Conservation (phyloP, 1,139 yeast genomes). For the Neolecta irregularis region DNA sequence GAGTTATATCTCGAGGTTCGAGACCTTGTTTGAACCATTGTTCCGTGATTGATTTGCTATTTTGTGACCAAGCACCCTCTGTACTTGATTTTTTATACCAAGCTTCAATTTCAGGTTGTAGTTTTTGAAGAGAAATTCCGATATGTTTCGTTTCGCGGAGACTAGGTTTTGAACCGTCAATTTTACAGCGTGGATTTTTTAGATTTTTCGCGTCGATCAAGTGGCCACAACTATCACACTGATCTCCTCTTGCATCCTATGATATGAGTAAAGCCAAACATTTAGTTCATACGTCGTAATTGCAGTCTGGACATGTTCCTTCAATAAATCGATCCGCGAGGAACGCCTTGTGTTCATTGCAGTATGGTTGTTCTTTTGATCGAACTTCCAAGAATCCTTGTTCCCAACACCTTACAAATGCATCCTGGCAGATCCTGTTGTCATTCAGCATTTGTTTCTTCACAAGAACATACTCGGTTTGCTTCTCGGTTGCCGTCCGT, state of each 20-base stretch:
- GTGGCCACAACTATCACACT: conserved; percentile 91
- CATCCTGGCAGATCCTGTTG: conserved; percentile 59
- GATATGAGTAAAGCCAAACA: not conserved
- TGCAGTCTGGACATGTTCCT: conserved; percentile 93
- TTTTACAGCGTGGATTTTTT: conserved; percentile 85
- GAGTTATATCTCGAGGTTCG: conserved; percentile 86
- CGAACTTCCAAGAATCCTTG: conserved; percentile 75
- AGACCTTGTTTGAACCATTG: conserved; percentile 92
- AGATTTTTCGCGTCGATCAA: conserved; percentile 84
- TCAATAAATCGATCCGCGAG: conserved; percentile 94
- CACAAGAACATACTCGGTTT: conserved; percentile 40
- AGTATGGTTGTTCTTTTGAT: conserved; percentile 75
- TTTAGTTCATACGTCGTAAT: conserved; percentile 37
- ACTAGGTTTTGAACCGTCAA: conserved; percentile 69
- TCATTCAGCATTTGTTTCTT: not conserved
- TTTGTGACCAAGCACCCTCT: conserved; percentile 81
- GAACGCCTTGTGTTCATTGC: conserved; percentile 78
- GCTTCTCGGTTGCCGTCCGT: conserved; percentile 81
- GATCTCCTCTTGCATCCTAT: conserved; percentile 92
- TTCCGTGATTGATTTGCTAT: conserved; percentile 71
- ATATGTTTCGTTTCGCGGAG: conserved; percentile 73
- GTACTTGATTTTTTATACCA: conserved; percentile 60
- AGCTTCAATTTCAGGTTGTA: conserved; percentile 53
- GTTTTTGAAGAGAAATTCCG: conserved; percentile 65
- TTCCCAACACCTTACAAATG: conserved; percentile 56